Evolutionary conservation across 164 flowering plant species (phyloP).

Genomic region (Nelumbo lutea): DNA sequence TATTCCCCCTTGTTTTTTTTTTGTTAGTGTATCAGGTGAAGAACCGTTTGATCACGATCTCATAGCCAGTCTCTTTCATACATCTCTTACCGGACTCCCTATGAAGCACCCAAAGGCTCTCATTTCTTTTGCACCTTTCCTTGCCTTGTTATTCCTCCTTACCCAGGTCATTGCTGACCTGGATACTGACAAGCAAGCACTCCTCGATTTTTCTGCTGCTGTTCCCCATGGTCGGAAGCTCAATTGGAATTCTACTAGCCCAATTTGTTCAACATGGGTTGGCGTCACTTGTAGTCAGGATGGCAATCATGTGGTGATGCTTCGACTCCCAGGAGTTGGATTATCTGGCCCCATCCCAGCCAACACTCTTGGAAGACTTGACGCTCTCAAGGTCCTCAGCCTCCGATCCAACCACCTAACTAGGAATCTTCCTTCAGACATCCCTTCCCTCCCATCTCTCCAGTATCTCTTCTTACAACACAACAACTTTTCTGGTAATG

Average conservation of each 20-base stretch:
- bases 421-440: slow-evolving; percentile 71
- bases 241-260: slow-evolving; percentile 46
- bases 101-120: slow-evolving; percentile 27
- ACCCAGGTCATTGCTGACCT: slow-evolving; percentile 36
- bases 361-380: slow-evolving; percentile 50
- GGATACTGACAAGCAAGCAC: slow-evolving; percentile 55
- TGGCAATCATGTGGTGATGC: slow-evolving; percentile 32
- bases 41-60: background rate
- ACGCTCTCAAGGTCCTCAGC: slow-evolving; percentile 56
- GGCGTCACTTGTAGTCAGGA: slow-evolving; percentile 50
- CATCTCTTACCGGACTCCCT: slow-evolving; percentile 8
- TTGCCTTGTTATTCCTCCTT: slow-evolving; percentile 10
- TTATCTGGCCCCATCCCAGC: slow-evolving; percentile 54
- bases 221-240: slow-evolving; percentile 55
- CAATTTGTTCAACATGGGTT: slow-evolving; percentile 59
- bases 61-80: slow-evolving; percentile 7
- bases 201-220: slow-evolving; percentile 47
- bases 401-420: slow-evolving; percentile 68
- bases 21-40: slow-evolving; percentile 14
- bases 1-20: background rate
- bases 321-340: slow-evolving; percentile 63
- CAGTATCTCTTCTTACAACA: slow-evolving; percentile 56
- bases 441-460: slow-evolving; percentile 69
- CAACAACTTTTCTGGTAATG: slow-evolving; percentile 68
- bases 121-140: background rate